Evolutionary conservation across 768 basidiomycete species (phyloP).

Genomic region (Suillus subalutaceus): DNA sequence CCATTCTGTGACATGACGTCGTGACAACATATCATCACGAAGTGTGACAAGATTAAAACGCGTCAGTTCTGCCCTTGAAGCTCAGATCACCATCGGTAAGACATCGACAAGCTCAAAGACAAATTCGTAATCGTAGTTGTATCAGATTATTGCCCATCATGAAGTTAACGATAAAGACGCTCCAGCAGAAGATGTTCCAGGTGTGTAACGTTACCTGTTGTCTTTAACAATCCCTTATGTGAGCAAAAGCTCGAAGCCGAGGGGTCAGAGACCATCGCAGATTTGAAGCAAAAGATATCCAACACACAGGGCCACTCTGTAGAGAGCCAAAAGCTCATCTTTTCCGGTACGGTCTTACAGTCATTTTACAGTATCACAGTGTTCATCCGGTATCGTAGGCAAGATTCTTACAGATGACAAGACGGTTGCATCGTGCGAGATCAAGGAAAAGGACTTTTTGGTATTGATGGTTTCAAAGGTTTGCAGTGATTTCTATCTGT

Average conservation of each 20-base stretch:
- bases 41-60: constrained; percentile 16
- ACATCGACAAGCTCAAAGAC: constrained; percentile 16
- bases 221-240: background rate
- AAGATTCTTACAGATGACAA: constrained; percentile 90
- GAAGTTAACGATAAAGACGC: constrained; percentile 95
- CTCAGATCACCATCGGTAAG: constrained; percentile 23
- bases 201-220: constrained; percentile 38
- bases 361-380: constrained; percentile 11
- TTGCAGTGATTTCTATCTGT: constrained; percentile 17
- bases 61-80: constrained; percentile 11
- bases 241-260: constrained; percentile 73
- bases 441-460: constrained; percentile 99
- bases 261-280: constrained; percentile 68
- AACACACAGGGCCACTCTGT: constrained; percentile 73
- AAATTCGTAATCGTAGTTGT: background rate
- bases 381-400: constrained; percentile 49
- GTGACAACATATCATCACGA: constrained; percentile 21
- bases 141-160: constrained; percentile 45
- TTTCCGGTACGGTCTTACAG: constrained; percentile 64
- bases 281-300: constrained; percentile 84
- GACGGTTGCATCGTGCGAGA: constrained; percentile 82
- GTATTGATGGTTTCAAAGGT: constrained; percentile 99
- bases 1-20: constrained; percentile 18
- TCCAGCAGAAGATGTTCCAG: constrained; percentile 90
- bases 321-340: constrained; percentile 90